These are phyloP conservation scores for Spencermartinsiella europaea DNA, from an alignment of 805 yeast species.

Conservation along the genomic window DNA sequence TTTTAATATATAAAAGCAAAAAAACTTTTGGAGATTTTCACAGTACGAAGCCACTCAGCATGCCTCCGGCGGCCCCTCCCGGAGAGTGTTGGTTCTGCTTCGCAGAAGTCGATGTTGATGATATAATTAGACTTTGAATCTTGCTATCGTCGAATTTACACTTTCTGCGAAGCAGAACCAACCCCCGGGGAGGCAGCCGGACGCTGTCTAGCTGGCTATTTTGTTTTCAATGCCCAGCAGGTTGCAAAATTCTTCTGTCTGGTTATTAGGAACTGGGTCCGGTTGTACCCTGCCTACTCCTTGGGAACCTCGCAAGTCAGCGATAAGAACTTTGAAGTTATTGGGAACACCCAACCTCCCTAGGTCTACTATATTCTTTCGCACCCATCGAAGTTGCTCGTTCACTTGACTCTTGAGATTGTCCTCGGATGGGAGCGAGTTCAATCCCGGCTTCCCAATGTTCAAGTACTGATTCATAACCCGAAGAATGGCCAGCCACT, in stretches of 20 bases:
- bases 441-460: slow-evolving; percentile 1
- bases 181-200: too few species aligned
- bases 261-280: slow-evolving; percentile 22
- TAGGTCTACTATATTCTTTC: slow-evolving; percentile 23
- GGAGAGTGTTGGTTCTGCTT: too few species aligned
- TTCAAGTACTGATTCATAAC: slow-evolving; percentile 22
- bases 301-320: not conserved
- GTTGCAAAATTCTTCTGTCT: slow-evolving; percentile 27
- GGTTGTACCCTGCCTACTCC: slow-evolving; percentile 10
- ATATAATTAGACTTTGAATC: too few species aligned
- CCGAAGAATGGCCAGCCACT: slow-evolving; percentile 34
- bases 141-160: too few species aligned
- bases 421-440: not conserved
- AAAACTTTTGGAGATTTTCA: too few species aligned
- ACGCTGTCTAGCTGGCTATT: slow-evolving; percentile 11
- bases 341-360: slow-evolving; percentile 26
- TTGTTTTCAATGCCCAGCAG: slow-evolving; percentile 22
- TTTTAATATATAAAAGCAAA: not conserved
- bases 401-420: slow-evolving; percentile 12
- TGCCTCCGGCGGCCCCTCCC: too few species aligned
- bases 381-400: slow-evolving; percentile 28
- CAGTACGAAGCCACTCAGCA: too few species aligned
- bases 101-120: too few species aligned
- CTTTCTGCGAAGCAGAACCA: too few species aligned
- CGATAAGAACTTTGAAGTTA: slow-evolving; percentile 21